phyloP scores from a whole-genome alignment of 2,329 filamentous ascomycete genomes.

The Trichoderma sp. region DNA sequence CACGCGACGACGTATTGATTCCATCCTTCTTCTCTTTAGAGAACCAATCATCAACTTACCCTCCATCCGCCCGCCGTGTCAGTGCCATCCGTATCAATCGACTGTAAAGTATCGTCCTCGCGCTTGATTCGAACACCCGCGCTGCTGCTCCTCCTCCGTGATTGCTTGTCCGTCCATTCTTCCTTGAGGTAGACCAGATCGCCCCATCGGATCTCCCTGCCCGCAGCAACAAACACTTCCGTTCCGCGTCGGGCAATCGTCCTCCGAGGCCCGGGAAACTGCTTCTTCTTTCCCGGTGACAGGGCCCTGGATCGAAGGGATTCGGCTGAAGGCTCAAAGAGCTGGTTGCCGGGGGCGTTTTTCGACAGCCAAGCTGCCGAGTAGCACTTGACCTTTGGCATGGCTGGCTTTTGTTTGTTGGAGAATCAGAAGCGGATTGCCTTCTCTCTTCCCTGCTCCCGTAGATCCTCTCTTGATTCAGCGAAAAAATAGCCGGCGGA shows the following conservation, averaged over 20 bases:
- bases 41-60: constrained; percentile 29
- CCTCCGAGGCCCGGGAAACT: constrained; percentile 50
- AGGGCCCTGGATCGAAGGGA: constrained; percentile 39
- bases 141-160: constrained; percentile 32
- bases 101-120: constrained; percentile 42
- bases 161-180: constrained; percentile 36
- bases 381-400: constrained; percentile 84
- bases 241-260: constrained; percentile 80
- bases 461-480: neutral
- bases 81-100: constrained; percentile 33
- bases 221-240: constrained; percentile 84
- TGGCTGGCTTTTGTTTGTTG: constrained; percentile 39
- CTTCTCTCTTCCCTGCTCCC: neutral
- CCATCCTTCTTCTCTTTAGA: neutral
- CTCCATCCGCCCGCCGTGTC: constrained; percentile 33
- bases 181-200: constrained; percentile 80
- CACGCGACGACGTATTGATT: neutral
- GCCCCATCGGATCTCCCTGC: constrained; percentile 88
- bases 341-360: constrained; percentile 70
- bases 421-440: neutral
- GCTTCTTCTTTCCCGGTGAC: constrained; percentile 44
- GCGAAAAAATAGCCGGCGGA: neutral
- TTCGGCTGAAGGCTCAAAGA: constrained; percentile 61
- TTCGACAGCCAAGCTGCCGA: constrained; percentile 84
- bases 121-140: constrained; percentile 45